Conservation (phyloP, 1,139 yeast species). For the Pichia sp. region DNA sequence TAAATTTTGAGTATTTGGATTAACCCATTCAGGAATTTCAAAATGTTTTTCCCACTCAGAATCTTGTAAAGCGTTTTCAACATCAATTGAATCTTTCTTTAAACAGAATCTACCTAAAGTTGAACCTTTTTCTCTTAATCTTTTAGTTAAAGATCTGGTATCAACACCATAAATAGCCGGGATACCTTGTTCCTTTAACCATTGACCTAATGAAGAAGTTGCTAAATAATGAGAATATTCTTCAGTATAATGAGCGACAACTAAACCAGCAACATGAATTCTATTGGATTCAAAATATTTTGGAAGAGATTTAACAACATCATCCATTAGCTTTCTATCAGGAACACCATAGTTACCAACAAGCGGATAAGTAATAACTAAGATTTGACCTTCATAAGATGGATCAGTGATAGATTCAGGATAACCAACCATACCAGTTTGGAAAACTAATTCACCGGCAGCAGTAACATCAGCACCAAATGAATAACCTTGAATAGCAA, state of each 20-base stretch:
- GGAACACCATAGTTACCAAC: slow-evolving; percentile 99
- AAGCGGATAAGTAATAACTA: slow-evolving; percentile 92
- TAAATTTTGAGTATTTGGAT: slow-evolving; percentile 86
- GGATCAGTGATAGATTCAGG: slow-evolving; percentile 99
- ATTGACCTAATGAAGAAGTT: slow-evolving; percentile 80
- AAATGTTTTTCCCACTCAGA: slow-evolving; percentile 55
- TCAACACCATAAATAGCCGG: slow-evolving; percentile 98
- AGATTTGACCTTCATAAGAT: slow-evolving; percentile 95
- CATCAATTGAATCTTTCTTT: slow-evolving; percentile 42
- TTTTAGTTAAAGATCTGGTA: slow-evolving; percentile 90
- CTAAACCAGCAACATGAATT: slow-evolving; percentile 95
- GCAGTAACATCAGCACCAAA: slow-evolving; percentile 88
- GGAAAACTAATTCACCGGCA: slow-evolving; percentile 98
- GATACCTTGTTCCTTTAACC: slow-evolving; percentile 87
- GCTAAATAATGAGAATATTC: slow-evolving; percentile 93
- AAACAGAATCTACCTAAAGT: slow-evolving; percentile 76
- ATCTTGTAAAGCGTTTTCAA: slow-evolving; percentile 32
- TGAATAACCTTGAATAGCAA: slow-evolving; percentile 89
- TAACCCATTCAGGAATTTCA: slow-evolving; percentile 80
- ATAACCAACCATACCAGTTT: slow-evolving; percentile 99
- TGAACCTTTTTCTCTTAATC: slow-evolving; percentile 86
- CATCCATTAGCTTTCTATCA: slow-evolving; percentile 72
- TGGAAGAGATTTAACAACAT: slow-evolving; percentile 69
- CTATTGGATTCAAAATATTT: slow-evolving; percentile 85
- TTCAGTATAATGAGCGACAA: slow-evolving; percentile 96